Evolutionary conservation across 352 stramenopile genomes (phyloP).

Genomic region (Aphanomyces astaci): DNA sequence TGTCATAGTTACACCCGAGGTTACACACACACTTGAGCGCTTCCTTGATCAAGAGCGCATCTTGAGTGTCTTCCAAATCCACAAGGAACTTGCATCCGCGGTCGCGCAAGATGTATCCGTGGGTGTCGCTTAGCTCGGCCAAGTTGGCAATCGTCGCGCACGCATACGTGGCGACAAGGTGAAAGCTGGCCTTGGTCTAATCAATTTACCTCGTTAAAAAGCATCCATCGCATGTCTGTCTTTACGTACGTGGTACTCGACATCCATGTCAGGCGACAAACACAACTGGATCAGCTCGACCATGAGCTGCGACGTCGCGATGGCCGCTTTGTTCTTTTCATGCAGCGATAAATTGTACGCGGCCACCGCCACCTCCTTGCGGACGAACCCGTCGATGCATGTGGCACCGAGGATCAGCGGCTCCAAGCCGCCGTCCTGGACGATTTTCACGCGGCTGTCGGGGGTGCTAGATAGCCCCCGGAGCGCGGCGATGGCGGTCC

Average conservation of each 20-base stretch:
- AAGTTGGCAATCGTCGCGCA: slow-evolving; percentile 88
- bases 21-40: slow-evolving; percentile 72
- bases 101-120: slow-evolving; percentile 66
- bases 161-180: slow-evolving; percentile 50
- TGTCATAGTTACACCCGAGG: slow-evolving; percentile 66
- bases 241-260: slow-evolving; percentile 30
- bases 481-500: slow-evolving; percentile 87
- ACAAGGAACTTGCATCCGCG: slow-evolving; percentile 74
- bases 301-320: slow-evolving; percentile 78
- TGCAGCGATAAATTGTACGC: slow-evolving; percentile 89
- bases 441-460: slow-evolving; percentile 79
- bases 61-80: slow-evolving; percentile 38
- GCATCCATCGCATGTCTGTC: not conserved
- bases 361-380: slow-evolving; percentile 84
- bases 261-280: slow-evolving; percentile 58
- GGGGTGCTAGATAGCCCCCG: slow-evolving; percentile 79
- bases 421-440: slow-evolving; percentile 85
- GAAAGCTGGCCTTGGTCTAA: slow-evolving; percentile 13
- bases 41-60: slow-evolving; percentile 39
- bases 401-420: slow-evolving; percentile 76
- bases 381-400: slow-evolving; percentile 63
- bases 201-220: not conserved
- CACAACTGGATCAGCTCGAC: slow-evolving; percentile 80
- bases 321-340: slow-evolving; percentile 92
- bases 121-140: slow-evolving; percentile 86